These are phyloP conservation scores for Pelargonium australe DNA, from an alignment of 441 rosid species.

Conservation along the genomic window DNA sequence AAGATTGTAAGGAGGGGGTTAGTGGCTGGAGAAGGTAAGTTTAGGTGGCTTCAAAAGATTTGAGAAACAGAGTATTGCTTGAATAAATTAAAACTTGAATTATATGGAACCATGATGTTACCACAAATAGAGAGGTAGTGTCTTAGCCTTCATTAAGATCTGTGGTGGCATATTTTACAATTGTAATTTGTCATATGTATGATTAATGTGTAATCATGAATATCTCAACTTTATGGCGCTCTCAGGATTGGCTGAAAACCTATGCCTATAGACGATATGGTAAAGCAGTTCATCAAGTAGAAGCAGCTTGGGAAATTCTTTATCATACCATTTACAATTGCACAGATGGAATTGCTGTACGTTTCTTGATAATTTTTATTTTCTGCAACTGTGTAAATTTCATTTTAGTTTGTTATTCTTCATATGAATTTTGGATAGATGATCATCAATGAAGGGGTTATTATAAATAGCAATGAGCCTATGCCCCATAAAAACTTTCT, in stretches of 20 bases:
- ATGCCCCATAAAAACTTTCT: too few species aligned
- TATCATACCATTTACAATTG: slow-evolving; percentile 80
- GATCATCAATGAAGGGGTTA: background rate
- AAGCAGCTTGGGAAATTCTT: slow-evolving; percentile 82
- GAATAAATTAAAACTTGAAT: too few species aligned
- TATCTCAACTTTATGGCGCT: slow-evolving; percentile 17
- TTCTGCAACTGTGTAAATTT: slow-evolving; percentile 12
- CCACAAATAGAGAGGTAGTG: background rate
- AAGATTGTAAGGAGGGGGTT: background rate
- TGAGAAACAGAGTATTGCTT: too few species aligned
- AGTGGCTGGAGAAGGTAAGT: background rate
- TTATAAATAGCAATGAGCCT: background rate
- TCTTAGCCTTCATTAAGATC: background rate
- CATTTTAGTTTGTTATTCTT: background rate
- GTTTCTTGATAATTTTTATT: slow-evolving; percentile 22
- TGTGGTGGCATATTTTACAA: background rate
- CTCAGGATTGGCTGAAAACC: slow-evolving; percentile 77
- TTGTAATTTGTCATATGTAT: background rate
- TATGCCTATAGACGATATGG: slow-evolving; percentile 81
- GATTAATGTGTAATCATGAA: background rate
- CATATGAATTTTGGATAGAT: background rate
- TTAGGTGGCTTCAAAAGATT: too few species aligned
- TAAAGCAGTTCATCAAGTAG: slow-evolving; percentile 47
- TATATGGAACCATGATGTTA: too few species aligned
- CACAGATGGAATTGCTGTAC: slow-evolving; percentile 74